These are phyloP conservation scores for Fragaria nilgerrensis DNA, from an alignment of 306 rosid species.

Conservation along the genomic window DNA sequence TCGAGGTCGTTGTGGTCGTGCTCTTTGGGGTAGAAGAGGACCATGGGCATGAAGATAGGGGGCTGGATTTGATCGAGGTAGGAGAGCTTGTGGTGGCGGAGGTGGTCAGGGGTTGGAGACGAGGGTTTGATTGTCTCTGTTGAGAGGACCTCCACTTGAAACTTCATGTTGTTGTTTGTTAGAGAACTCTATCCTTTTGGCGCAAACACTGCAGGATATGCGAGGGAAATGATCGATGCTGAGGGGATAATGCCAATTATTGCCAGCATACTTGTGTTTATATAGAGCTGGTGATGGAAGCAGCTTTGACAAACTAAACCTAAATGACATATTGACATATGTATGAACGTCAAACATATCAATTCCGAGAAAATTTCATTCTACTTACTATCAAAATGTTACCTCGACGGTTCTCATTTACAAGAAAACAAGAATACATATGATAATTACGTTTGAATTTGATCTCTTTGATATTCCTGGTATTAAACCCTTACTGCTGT, in stretches of 20 bases:
- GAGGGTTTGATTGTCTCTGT: conserved; percentile 39
- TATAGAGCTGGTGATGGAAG: conserved; percentile 4
- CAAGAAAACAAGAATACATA: neutral
- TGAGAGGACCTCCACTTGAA: conserved; percentile 26
- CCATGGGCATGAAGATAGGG: conserved; percentile 32
- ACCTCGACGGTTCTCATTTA: neutral
- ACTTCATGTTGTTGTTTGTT: neutral
- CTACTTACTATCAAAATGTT: neutral
- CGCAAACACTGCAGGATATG: neutral
- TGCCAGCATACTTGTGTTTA: neutral
- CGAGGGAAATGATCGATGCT: neutral
- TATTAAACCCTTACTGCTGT: no score
- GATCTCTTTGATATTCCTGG: no score
- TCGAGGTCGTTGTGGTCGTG: neutral
- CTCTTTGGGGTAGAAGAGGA: conserved; percentile 25
- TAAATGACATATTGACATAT: neutral
- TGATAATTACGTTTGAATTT: neutral
- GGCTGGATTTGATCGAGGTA: conserved; percentile 44
- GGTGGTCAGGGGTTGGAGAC: conserved; percentile 31
- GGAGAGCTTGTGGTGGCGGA: conserved; percentile 30
- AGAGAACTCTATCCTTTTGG: neutral
- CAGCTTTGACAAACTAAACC: neutral
- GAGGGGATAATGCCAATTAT: neutral
- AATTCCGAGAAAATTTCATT: neutral
- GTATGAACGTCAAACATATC: neutral